Conservation (phyloP, 495 filamentous ascomycete species). For the Choiromyces venosus region DNA sequence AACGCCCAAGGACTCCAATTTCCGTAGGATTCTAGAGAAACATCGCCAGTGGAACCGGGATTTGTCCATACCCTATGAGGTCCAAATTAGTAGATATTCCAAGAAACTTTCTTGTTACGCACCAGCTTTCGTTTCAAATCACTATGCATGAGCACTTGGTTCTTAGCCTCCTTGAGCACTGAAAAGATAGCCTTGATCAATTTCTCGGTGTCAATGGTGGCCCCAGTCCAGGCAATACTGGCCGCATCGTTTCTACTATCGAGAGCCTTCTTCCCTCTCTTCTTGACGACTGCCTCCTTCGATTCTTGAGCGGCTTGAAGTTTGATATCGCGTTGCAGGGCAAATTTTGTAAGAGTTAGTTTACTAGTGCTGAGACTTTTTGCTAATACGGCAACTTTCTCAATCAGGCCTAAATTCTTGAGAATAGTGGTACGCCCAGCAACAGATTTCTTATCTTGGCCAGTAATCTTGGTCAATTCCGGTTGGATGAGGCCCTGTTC, state of each 20-base stretch:
- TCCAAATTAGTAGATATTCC: conserved; percentile 14
- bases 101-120: conserved; percentile 11
- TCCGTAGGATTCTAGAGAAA: conserved; percentile 61
- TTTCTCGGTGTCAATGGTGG: conserved; percentile 48
- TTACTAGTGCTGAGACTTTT: conserved; percentile 63
- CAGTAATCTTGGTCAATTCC: conserved; percentile 65
- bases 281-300: conserved; percentile 23
- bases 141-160: conserved; percentile 49
- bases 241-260: conserved; percentile 28
- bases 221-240: conserved; percentile 49
- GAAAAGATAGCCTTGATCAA: conserved; percentile 49
- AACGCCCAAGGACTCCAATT: conserved; percentile 63
- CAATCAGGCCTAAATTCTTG: conserved; percentile 73
- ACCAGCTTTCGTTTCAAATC: conserved; percentile 63
- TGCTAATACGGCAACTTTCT: conserved; percentile 65
- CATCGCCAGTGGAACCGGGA: conserved; percentile 59
- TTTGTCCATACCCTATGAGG: conserved; percentile 48
- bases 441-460: conserved; percentile 85
- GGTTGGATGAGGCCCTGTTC: conserved; percentile 70
- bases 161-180: conserved; percentile 47
- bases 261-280: conserved; percentile 27
- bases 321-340: conserved; percentile 40
- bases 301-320: conserved; percentile 28
- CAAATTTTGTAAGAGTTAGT: conserved; percentile 59
- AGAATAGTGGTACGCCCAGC: conserved; percentile 73